Evolutionary conservation across 768 basidiomycete genomes (phyloP).

Genomic region (Mycena venus): DNA sequence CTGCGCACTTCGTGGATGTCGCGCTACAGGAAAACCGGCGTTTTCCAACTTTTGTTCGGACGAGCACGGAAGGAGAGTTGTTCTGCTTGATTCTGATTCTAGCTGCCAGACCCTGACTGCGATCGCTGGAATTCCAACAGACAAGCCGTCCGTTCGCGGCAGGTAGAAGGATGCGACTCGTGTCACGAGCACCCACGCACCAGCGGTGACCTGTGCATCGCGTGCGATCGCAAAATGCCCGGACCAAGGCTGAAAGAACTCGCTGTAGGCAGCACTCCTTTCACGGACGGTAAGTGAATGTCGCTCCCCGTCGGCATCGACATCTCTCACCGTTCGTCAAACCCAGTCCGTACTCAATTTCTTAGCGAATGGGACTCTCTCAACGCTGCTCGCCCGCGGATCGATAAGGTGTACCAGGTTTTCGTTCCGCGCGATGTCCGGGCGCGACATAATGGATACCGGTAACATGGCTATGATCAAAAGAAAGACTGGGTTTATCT

Average conservation of each 20-base stretch:
- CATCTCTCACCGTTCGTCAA: conserved; percentile 1
- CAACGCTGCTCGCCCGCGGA: conserved; percentile 47
- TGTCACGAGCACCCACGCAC: conserved; percentile 63
- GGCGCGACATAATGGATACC: conserved; percentile 62
- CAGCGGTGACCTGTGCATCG: conserved; percentile 61
- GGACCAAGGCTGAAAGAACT: conserved; percentile 64
- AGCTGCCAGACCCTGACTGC: conserved; percentile 1
- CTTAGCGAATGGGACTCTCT: conserved; percentile 67
- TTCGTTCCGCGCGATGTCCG: conserved; percentile 56
- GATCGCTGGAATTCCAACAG: conserved; percentile 45
- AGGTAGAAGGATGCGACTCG: conserved; percentile 62
- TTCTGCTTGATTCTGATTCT: conserved; percentile 4
- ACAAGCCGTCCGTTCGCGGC: conserved; percentile 64
- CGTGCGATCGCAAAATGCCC: conserved; percentile 61
- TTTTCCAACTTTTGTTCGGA: conserved; percentile 72
- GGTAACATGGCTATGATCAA: conserved; percentile 49
- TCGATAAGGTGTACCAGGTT: conserved; percentile 73
- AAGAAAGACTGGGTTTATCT: conserved; percentile 1
- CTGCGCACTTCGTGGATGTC: conserved; percentile 67
- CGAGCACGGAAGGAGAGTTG: conserved; percentile 66
- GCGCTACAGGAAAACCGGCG: conserved; percentile 61
- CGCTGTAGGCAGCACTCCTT: conserved; percentile 58
- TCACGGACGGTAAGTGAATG: conserved; percentile 62
- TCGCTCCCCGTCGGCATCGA: conserved; percentile 27
- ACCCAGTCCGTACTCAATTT: conserved; percentile 62